Base-by-base conservation (phyloP, 495 filamentous ascomycete genomes). In the Hypoxylon cercidicola region DNA sequence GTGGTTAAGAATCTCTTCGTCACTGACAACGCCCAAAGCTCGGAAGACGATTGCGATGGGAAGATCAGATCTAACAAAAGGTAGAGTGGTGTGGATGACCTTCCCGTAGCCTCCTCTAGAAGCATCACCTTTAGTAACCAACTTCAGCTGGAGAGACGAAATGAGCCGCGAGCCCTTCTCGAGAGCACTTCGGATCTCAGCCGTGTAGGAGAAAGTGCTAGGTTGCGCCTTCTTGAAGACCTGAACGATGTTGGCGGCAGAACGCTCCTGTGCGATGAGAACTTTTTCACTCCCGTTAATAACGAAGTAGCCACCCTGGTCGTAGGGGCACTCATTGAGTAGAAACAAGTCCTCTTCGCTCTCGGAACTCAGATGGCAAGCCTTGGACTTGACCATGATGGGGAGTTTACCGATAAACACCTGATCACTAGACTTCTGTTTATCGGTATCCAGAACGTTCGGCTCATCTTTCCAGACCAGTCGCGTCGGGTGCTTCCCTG, bases 241-340 rank as follows among this genome's bases (percentile, higher is more conserved):
- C 78, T 97, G 94, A 7, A 98, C 93, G 41, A 97, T 98, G 69
- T 98, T 99, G 69, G 93, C 96, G 15, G 96, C 96, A 67, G 92
- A 96, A 21, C 95, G 89, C 75, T 99, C 95, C 75, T 99, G 95
- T 1, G 96, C 96, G 61, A 99, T 98, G 60, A 99, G 76, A 18
- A 99, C 95, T 84, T 99, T 99, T 75, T 99, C 95, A 74, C 91
- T 95, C n/a, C 95, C 95, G 78, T 98, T 99, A 79, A 99, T 98
- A 61, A 99, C 89, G 75, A 99, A 99, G 68, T 99, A 99, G 56
- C 95, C 95, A 47, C 95, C 95, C 65, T 95, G 94, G 71, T 99
- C 95, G 75, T 96, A 98, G 0, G 96, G 95, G 56, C 95, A 99
- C 77, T 99, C 95, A 71, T 94, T 94, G 76, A 91, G 88, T 10